Evolutionary conservation across 257 asterid species (phyloP), one percentile per base, ranked within the genome.

Genomic region (Henckelia pumila): DNA sequence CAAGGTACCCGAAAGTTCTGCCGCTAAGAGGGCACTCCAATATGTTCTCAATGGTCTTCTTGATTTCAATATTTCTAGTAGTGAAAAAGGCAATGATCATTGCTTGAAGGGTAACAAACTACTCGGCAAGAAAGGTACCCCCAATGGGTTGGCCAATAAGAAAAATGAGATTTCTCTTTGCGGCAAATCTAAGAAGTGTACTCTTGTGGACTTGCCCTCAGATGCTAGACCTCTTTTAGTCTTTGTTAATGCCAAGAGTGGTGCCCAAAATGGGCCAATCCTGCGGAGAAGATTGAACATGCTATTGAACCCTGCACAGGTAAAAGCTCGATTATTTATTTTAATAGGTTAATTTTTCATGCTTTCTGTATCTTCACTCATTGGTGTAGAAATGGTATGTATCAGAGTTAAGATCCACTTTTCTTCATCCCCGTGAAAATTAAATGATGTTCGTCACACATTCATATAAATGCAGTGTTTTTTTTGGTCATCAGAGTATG

Each of bases 211-310:
- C 73, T 56, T 89, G 73, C 89, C 96, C 75, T 69, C 71, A 35
- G 91, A 89, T 75, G 95, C 91, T 63, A 84, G 96, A 67, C 96
- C 96, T 16, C 96, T 89, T 78, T 71, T 89, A 65, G 95, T 89
- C 63, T 87, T 89, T 64, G 82, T 89, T 53, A 89, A 89, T 78
- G 81, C 86, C 60, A 89, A 82, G 80, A 89, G 96, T 76, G 96
- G 96, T 66, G 92, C 91, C 16, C 92, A 84, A 75, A 89, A 83
- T 62, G 96, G 96, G 72, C 85, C 80, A 69, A 62, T 83, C 73
- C 85, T 89, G 71, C 79, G 83, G 40, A 82, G 93, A 75, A 82
- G 91, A 76, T 75, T 89, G 81, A 87, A 85, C 78, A 81, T 84
- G 91, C 81, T 89, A 67, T 76, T 87, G 79, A 89, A 89, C 68